phyloP scores from a whole-genome alignment of 2,329 filamentous ascomycete genomes.

The Fusarium sp. region DNA sequence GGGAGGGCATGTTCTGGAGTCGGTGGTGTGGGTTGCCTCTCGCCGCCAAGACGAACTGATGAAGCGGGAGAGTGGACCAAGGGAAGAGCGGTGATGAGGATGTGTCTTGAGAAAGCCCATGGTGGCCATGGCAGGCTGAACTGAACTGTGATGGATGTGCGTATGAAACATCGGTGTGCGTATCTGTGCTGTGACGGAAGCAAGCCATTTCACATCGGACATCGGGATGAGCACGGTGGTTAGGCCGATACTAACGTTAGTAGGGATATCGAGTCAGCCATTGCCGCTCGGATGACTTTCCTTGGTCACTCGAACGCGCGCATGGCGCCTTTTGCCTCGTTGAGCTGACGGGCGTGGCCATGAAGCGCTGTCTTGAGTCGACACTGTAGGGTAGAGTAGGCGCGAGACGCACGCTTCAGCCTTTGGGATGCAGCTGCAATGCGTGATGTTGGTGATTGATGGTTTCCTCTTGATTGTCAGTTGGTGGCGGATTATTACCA shows the following conservation, averaged over 20 bases:
- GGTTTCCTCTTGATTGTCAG: not conserved
- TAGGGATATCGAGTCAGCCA: not conserved
- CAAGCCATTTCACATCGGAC: conserved; percentile 9
- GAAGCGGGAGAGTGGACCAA: conserved; percentile 6
- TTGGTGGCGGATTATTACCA: not conserved
- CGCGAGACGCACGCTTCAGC: not conserved
- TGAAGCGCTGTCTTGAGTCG: conserved; percentile 8
- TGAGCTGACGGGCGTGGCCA: not conserved
- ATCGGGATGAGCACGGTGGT: not conserved
- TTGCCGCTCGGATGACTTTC: conserved; percentile 7
- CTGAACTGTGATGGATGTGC: conserved; percentile 11
- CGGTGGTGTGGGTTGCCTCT: conserved; percentile 8
- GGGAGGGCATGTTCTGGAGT: conserved; percentile 2
- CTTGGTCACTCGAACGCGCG: conserved; percentile 7
- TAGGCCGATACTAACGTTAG: conserved; percentile 5
- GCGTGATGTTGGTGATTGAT: not conserved
- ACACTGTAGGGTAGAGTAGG: conserved; percentile 20
- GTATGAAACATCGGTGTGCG: conserved; percentile 37
- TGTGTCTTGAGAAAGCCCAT: conserved; percentile 8
- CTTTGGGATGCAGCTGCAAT: not conserved
- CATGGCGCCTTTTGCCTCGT: conserved; percentile 1
- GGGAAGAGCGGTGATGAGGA: conserved; percentile 23
- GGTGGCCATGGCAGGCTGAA: conserved; percentile 7
- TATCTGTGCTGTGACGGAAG: conserved; percentile 10
- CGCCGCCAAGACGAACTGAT: conserved; percentile 19